These are phyloP conservation scores for Malassezia sp. DNA, from an alignment of 1,284 basidiomycete genomes.

Conservation along the genomic window DNA sequence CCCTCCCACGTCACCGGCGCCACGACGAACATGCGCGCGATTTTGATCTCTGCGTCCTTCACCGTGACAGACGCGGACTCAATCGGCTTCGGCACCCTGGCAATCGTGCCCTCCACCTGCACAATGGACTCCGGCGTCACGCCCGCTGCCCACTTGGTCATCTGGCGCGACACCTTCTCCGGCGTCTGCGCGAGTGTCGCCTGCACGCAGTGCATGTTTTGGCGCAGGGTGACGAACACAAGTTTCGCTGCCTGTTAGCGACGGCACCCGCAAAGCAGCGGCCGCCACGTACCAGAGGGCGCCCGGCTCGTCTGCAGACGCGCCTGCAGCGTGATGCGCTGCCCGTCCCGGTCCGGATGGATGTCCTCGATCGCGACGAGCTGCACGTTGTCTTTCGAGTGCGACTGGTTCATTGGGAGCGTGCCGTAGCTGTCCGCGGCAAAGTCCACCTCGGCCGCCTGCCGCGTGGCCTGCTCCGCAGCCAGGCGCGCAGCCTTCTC, in stretches of 20 bases:
- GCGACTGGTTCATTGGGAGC: slow-evolving; percentile 83
- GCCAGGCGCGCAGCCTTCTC: slow-evolving; percentile 73
- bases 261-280: too few relatives aligned
- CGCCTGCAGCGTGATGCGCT: slow-evolving; percentile 72
- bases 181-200: slow-evolving; percentile 67
- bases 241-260: too few relatives aligned
- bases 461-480: slow-evolving; percentile 63
- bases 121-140: slow-evolving; percentile 82
- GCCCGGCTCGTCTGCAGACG: slow-evolving; percentile 83
- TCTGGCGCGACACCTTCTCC: slow-evolving; percentile 83
- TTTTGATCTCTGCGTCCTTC: slow-evolving; percentile 75
- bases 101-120: slow-evolving; percentile 61
- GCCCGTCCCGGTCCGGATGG: slow-evolving; percentile 59
- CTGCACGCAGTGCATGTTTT: slow-evolving; percentile 79
- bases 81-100: slow-evolving; percentile 62
- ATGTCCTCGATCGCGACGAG: slow-evolving; percentile 60
- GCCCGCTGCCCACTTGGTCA: slow-evolving; percentile 82
- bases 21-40: slow-evolving; percentile 74
- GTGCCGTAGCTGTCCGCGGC: slow-evolving; percentile 77
- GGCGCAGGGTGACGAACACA: slow-evolving; percentile 84
- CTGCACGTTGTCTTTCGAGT: slow-evolving; percentile 52
- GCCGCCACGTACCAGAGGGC: too few relatives aligned
- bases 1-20: slow-evolving; percentile 56
- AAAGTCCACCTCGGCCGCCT: slow-evolving; percentile 69
- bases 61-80: slow-evolving; percentile 82